These are phyloP conservation scores for Solanum lycopersicoides DNA, from an alignment of 257 asterid species.

Conservation along the genomic window DNA sequence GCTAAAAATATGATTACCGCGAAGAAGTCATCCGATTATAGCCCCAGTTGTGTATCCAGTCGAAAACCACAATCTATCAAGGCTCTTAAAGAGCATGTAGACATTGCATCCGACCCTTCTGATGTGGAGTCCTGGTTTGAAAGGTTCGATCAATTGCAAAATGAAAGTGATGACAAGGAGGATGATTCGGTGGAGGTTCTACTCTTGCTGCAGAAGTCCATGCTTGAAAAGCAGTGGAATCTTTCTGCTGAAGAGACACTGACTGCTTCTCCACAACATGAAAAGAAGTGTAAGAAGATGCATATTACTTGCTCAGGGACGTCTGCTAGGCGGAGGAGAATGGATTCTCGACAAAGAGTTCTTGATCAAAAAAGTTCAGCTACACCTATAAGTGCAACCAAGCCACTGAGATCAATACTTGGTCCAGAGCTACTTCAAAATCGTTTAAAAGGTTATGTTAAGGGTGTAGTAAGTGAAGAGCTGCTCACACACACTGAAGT, in stretches of 20 bases:
- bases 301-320: constrained; percentile 51
- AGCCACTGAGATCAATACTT: constrained; percentile 29
- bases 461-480: constrained; percentile 50
- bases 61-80: constrained; percentile 9
- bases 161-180: background rate
- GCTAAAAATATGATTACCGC: constrained; percentile 23
- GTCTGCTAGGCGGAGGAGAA: constrained; percentile 72
- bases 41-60: constrained; percentile 14
- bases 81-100: constrained; percentile 19
- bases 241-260: constrained; percentile 30
- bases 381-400: constrained; percentile 10
- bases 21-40: constrained; percentile 24
- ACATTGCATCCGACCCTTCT: constrained; percentile 22
- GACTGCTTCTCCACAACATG: background rate
- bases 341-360: constrained; percentile 31
- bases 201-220: constrained; percentile 74
- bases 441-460: constrained; percentile 59
- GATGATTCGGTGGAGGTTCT: constrained; percentile 41
- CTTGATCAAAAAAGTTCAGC: constrained; percentile 9
- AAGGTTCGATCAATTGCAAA: constrained; percentile 5
- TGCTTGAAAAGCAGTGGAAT: constrained; percentile 94
- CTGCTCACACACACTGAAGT: constrained; percentile 79
- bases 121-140: constrained; percentile 24
- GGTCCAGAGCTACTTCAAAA: constrained; percentile 48
- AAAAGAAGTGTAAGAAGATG: constrained; percentile 16